Evolutionary conservation across 768 basidiomycete genomes (phyloP), one percentile per base, ranked within the genome.

Genomic region (Kwoniella sp.): DNA sequence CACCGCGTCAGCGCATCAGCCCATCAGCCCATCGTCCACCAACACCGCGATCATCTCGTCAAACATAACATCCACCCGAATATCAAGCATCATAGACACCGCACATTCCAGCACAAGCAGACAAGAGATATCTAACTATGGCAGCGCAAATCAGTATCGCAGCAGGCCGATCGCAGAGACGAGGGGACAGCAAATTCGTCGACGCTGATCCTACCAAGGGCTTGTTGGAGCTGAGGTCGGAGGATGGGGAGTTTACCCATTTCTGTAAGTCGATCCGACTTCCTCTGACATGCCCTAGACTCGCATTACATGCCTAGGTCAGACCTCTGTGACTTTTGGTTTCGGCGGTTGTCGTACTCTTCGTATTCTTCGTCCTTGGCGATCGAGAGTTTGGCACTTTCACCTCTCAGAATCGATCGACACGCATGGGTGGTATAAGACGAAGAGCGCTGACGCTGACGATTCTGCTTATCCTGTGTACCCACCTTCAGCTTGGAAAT

Each of bases 321-420:
- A n/a, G n/a, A n/a, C n/a, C n/a, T n/a, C n/a, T n/a, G n/a, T n/a
- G n/a, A n/a, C n/a, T n/a, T n/a, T n/a, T n/a, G n/a, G n/a, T n/a
- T n/a, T n/a, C n/a, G n/a, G n/a, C n/a, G n/a, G n/a, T 55, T 57
- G 8, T 7, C 46, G 56, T 13, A 61, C 62, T 49, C 54, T 57
- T 63, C 44, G 65, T 85, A 83, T 54, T 86, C 83, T 37, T 93
- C 79, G 6, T 92, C 92, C 37, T 94, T 87, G 49, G 96, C 84
- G 82, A 94, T 95, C 7, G 6, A 48, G 47, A 6, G 47, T 7
- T 48, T 6, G 7, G 5, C 47, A n/a, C 22, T 48, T 19, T 48
- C 22, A n/a, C n/a, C n/a, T n/a, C n/a, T n/a, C n/a, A n/a, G n/a
- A n/a, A n/a, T n/a, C n/a, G n/a, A n/a, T n/a, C n/a, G n/a, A n/a